Evolutionary conservation across 1,284 basidiomycete genomes (phyloP), one percentile per base, ranked within the genome.

Genomic region (Trametes polyzona): DNA sequence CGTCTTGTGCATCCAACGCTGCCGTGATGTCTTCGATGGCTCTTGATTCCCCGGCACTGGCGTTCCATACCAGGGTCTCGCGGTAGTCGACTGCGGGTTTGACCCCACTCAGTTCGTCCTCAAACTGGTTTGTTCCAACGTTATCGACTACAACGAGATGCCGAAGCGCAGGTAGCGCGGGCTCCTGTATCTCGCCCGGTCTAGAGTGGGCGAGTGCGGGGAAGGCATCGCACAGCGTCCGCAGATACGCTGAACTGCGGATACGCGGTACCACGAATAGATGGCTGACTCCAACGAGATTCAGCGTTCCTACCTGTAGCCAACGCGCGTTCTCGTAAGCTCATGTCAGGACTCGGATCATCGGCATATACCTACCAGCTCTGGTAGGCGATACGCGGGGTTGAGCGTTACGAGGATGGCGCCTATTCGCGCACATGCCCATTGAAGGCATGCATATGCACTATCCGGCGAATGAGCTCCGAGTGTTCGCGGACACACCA

Each of bases 351-450:
- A n/a, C n/a, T n/a, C n/a, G n/a, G n/a, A n/a, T n/a, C n/a, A n/a
- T n/a, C n/a, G 23, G 8, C 1, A n/a, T 3, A 32, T 1, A 76
- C 80, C 58, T 62, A 88, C 88, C 46, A 94, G 78, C 68, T 94
- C 92, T 39, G 82, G 76, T 2, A 86, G 69, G 26, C 86, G 82
- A 68, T 93, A 94, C 0, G 92, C 89, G 7, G 92, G 92, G 65
- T 94, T 94, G 42, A 94, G 77, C 3, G 91, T 93, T 11, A 91
- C 90, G 26, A 93, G 72, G 42, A 93, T 86, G 6, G 90, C 90
- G 19, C 92, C 92, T 47, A 93, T 80, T 52, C 83, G 83, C 24
- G 91, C 88, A 62, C 86, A 88, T 6, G 92, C 92, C 91, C 92
- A 93, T 66, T 94, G 92, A 29, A 93, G 71, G 72, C 83, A 79